A percentile compares a stretch with the other conserved stretches of the same genome.
phyloP scores from a whole-genome alignment of 139 green algal species.

The Chlorella sp. region DNA sequence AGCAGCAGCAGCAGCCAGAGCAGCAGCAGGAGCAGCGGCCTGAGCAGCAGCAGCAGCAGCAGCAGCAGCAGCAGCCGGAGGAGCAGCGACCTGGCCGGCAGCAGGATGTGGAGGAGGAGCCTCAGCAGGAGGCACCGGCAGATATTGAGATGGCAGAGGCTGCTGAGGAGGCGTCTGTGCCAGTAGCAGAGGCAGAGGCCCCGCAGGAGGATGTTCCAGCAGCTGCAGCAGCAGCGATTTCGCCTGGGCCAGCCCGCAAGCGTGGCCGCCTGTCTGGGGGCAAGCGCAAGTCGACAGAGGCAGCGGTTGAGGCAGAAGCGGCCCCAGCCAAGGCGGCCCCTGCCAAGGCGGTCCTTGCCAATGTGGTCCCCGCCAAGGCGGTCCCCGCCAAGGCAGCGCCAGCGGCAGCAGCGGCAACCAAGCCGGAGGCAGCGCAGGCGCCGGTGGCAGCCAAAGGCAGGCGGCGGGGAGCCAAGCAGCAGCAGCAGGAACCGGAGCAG shows the following conservation, averaged over 20 bases:
- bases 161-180: not conserved
- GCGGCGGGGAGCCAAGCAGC: not conserved
- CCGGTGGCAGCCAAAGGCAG: not conserved
- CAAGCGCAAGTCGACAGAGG: not conserved
- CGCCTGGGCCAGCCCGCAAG: not conserved
- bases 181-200: not conserved
- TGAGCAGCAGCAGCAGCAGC: not conserved
- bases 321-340: not conserved
- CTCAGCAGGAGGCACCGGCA: too few species aligned
- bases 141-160: not conserved
- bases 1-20: not conserved
- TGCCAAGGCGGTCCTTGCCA: not conserved
- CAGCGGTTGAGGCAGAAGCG: not conserved
- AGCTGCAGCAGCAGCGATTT: not conserved
- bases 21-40: too few species aligned
- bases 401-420: not conserved
- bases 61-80: not conserved
- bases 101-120: not conserved
- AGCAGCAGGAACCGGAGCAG: not conserved
- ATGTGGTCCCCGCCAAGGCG: not conserved
- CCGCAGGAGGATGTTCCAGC: not conserved
- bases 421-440: not conserved
- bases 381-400: not conserved
- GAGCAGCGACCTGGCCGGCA: too few species aligned
- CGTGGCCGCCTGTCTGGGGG: not conserved